Base-by-base conservation (phyloP, 306 rosid genomes). In the Vicia sativa region DNA sequence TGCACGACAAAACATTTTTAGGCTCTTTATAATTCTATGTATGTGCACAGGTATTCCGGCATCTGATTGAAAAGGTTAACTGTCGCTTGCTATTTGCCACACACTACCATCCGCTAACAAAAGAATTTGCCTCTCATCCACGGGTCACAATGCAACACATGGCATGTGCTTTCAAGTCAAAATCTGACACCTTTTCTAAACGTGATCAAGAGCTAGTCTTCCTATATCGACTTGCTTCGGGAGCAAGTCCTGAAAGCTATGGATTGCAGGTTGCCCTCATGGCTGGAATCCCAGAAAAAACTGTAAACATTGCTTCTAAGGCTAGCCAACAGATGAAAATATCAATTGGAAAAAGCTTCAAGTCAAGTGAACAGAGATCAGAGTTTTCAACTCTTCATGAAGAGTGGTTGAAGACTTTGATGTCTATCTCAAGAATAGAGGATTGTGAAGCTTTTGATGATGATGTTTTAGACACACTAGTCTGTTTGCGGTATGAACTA, bases 31-130 rank as follows among this genome's bases (percentile, higher is more conserved):
- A 46, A 74, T 38, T 55, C 44, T 68, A n/a, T 62, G 19, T 7
- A 76, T 74, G 11, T 74, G 71, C 59, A 61, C 83, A 93, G 98
- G 98, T 90, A 58, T 85, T 90, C 62, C 91, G 96, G 41, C 96
- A 93, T 78, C 84, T 93, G 71, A 76, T 93, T 3, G 96, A 93
- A 61, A 90, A 88, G 69, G 83, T 93, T 26, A 88, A 90, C 77
- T 93, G 98, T 74, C 92, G 98, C n/a, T 68, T 90, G 73, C 89
- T 93, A 48, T 93, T 93, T 41, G 97, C 98, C 11, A 93, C 98
- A 1, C 97, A 93, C 79, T 90, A 93, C 84, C 98, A 93, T 68
- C 95, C 98, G 1, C 96, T 90, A 25, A 90, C 98, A 0, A 90
- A 88, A 74, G 98, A 93, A 73, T 93, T 93, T 41, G 96, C 90